A percentile compares a stretch with the other conserved stretches of the same genome.
These are phyloP conservation scores for Talaromyces sp. DNA, from an alignment of 2,329 filamentous ascomycete species.

Conservation along the genomic window DNA sequence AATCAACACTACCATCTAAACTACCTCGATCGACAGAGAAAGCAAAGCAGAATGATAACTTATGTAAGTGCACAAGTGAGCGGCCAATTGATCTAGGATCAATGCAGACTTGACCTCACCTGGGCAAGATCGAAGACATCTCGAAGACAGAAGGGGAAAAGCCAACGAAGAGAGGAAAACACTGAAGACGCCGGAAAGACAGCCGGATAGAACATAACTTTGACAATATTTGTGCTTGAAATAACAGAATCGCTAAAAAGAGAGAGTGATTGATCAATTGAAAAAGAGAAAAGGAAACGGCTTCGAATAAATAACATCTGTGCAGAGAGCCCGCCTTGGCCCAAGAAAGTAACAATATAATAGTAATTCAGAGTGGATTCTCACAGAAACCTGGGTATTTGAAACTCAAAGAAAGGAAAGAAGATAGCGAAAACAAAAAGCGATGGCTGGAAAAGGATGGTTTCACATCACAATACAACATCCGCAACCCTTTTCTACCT, in stretches of 20 bases:
- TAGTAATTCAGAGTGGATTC: slow-evolving; percentile 13
- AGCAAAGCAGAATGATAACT: neutral
- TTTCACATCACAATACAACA: slow-evolving; percentile 74
- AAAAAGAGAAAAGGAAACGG: slow-evolving; percentile 17
- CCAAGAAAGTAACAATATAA: neutral
- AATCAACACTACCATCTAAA: neutral
- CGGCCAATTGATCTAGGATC: neutral
- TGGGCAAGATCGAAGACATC: neutral
- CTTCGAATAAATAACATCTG: slow-evolving; percentile 2
- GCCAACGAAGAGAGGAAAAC: neutral
- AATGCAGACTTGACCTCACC: slow-evolving; percentile 6
- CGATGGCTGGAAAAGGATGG: slow-evolving; percentile 22
- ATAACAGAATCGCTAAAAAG: neutral
- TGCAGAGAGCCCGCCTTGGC: slow-evolving; percentile 10
- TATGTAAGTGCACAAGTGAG: neutral
- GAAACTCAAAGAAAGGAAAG: slow-evolving; percentile 8
- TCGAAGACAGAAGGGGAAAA: neutral
- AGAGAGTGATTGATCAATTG: neutral
- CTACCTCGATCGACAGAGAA: neutral
- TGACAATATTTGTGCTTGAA: neutral
- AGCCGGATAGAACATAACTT: neutral
- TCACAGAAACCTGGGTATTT: slow-evolving; percentile 16
- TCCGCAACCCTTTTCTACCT: slow-evolving; percentile 62
- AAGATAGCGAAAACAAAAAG: neutral
- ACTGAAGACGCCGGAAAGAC: slow-evolving; percentile 2